Percentiles rank a stretch among this genome's conserved stretches.
Conservation (phyloP, 2,329 filamentous ascomycete species). For the Neurospora sp. region DNA sequence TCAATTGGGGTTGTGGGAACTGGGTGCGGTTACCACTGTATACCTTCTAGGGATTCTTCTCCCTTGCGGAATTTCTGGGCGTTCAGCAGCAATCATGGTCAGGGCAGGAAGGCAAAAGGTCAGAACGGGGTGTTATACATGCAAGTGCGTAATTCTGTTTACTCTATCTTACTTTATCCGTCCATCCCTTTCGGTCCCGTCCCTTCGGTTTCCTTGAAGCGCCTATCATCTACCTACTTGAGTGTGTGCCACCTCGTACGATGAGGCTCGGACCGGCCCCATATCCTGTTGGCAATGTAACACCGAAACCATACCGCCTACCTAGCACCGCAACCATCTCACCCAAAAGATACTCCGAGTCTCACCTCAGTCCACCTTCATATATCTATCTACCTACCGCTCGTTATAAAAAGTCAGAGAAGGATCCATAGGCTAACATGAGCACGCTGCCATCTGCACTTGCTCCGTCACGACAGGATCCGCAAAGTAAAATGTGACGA, state of each 20-base stretch:
- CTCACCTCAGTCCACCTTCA: neutral
- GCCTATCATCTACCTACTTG: neutral
- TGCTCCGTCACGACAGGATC: conserved; percentile 13
- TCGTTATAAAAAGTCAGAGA: neutral
- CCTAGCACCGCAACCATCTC: neutral
- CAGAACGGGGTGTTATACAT: conserved; percentile 10
- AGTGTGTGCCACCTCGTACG: neutral
- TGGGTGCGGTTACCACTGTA: neutral
- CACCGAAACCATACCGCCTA: neutral
- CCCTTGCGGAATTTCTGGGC: neutral
- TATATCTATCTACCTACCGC: neutral
- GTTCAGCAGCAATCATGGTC: conserved; percentile 4
- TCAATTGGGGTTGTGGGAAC: neutral
- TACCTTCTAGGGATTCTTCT: neutral
- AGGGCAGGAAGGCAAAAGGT: conserved; percentile 11
- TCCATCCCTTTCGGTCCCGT: neutral
- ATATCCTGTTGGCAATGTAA: neutral
- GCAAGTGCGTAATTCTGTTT: conserved; percentile 8
- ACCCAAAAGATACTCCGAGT: neutral
- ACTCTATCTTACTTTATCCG: neutral
- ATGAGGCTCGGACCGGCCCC: neutral
- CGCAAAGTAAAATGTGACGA: conserved; percentile 25
- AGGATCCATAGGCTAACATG: neutral
- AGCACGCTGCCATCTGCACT: neutral
- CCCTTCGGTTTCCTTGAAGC: neutral